Base-by-base conservation (phyloP, 192 early-diverging fungal species). In the Entomortierella beljakovae region DNA sequence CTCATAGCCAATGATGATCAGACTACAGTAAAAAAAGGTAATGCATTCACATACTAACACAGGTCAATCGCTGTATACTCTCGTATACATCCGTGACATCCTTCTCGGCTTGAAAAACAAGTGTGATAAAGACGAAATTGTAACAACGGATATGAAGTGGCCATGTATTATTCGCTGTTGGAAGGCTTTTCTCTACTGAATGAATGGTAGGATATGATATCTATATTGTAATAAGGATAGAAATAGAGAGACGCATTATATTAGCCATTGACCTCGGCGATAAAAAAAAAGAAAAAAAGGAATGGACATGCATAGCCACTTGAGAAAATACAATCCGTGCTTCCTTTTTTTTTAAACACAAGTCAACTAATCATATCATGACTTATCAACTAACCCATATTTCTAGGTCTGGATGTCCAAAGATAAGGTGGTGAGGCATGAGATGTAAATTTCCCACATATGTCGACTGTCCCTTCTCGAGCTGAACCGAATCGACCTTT, bases 191-290 rank as follows among this genome's bases (percentile, higher is more conserved):
- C 64, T 93, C 91, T 5, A 95, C 91, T 22, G 91, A 90, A 71
- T 94, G 93, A 26, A 98, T 92, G 43, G 93, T 87, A 20, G 95
- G 91, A 71, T 96, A 97, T 29, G 88, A 88, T n/a, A 96, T 88
- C 94, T 87, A 84, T 20, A 29, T 13, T 13, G 31, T 22, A 32
- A 9, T 43, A 9, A 9, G 18, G 10, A 18, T 43, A 43, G 29
- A 10, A 33, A 28, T 33, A 33, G 32, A 20, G 29, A 61, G 11
- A 28, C 33, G 26, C 1, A 7, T 1, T 7, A 20, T 18, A 40
- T 18, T 28, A 40, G 22, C 1, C n/a, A n/a, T n/a, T n/a, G n/a
- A n/a, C n/a, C n/a, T n/a, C n/a, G n/a, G n/a, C n/a, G n/a, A n/a
- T 11, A 46, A 46, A 2, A 46, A 46, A 46, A 46, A 20, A 20